phyloP scores from a whole-genome alignment of 805 yeast genomes.

The Grigorovia transvaalensis region DNA sequence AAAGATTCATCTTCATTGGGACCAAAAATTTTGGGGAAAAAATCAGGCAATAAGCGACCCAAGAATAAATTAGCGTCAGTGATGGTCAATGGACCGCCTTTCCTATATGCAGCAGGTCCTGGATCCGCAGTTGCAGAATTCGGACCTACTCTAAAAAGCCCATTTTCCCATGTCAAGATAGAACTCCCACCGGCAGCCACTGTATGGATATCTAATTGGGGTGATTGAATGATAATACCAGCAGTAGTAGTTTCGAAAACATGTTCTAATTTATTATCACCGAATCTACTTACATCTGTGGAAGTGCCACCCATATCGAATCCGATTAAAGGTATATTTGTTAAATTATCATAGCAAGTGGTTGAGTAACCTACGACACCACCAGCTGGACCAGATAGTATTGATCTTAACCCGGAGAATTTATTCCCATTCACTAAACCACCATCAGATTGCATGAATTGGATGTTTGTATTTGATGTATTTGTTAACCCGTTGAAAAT shows the following conservation, averaged over 20 bases:
- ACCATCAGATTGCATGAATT: slow-evolving; percentile 95
- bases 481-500: slow-evolving; percentile 53
- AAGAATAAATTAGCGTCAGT: slow-evolving; percentile 74
- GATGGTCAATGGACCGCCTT: slow-evolving; percentile 74
- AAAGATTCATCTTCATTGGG: slow-evolving; percentile 64
- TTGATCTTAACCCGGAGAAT: slow-evolving; percentile 82
- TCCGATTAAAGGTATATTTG: slow-evolving; percentile 57
- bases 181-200: slow-evolving; percentile 86
- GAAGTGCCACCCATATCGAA: slow-evolving; percentile 92
- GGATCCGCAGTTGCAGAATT: slow-evolving; percentile 84
- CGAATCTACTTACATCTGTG: slow-evolving; percentile 71
- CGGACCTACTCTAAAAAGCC: slow-evolving; percentile 74
- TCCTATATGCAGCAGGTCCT: slow-evolving; percentile 81
- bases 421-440: slow-evolving; percentile 77
- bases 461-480: slow-evolving; percentile 39
- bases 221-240: slow-evolving; percentile 73
- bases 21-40: slow-evolving; percentile 76
- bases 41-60: slow-evolving; percentile 63
- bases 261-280: slow-evolving; percentile 60
- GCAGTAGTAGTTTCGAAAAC: slow-evolving; percentile 79
- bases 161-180: slow-evolving; percentile 54
- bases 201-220: slow-evolving; percentile 71
- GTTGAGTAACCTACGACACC: slow-evolving; percentile 90
- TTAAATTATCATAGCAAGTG: slow-evolving; percentile 57
- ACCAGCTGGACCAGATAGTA: slow-evolving; percentile 94